Conservation (phyloP, 176 grass and related monocot species). For the Tillandsia leiboldiana region DNA sequence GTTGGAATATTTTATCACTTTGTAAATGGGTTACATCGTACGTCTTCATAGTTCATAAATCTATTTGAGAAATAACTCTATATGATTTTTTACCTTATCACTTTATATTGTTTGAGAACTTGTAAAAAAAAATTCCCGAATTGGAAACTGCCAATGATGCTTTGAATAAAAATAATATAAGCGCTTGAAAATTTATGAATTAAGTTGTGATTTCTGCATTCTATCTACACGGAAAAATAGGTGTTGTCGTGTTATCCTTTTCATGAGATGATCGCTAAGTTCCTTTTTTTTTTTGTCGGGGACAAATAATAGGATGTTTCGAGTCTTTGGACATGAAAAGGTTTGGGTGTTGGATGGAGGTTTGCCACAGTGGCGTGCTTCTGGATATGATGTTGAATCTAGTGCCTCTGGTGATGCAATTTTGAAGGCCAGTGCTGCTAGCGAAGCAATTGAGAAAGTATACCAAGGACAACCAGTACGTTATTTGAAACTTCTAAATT, state of each 20-base stretch:
- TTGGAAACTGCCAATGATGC: too few species aligned
- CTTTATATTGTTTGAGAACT: too few species aligned
- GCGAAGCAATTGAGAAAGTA: constrained; percentile 88
- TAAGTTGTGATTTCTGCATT: background rate
- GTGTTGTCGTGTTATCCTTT: constrained; percentile 3
- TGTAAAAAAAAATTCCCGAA: too few species aligned
- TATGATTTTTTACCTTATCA: too few species aligned
- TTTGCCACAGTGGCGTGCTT: constrained; percentile 73
- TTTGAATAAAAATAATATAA: too few species aligned
- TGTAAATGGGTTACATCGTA: too few species aligned
- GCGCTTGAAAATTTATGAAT: too few species aligned
- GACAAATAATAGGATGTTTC: constrained; percentile 68
- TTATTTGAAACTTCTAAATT: constrained; percentile 3
- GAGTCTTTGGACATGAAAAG: constrained; percentile 84
- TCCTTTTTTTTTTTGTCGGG: constrained; percentile 10
- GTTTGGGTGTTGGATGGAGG: constrained; percentile 96
- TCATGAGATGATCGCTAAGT: background rate
- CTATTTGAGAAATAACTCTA: too few species aligned
- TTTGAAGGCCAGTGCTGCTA: constrained; percentile 74
- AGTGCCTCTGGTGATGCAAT: constrained; percentile 87
- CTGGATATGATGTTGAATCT: constrained; percentile 93
- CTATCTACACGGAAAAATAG: background rate
- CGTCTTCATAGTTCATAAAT: too few species aligned
- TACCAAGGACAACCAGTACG: constrained; percentile 68
- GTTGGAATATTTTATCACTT: too few species aligned